Evolutionary conservation across 345 rosid genomes (phyloP).

Genomic region (Citrus sp.): DNA sequence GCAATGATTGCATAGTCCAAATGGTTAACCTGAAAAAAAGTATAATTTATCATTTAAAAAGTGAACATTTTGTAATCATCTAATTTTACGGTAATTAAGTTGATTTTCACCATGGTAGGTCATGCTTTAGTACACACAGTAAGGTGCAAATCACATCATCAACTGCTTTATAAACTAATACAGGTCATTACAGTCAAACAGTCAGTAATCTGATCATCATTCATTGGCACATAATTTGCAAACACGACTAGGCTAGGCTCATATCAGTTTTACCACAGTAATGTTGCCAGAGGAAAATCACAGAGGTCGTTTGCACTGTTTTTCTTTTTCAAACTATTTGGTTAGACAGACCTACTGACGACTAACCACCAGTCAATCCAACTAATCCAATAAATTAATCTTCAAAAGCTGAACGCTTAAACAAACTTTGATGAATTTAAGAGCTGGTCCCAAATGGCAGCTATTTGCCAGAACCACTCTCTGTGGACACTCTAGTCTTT

Average conservation of each 20-base stretch:
- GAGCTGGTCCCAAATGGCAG: conserved; percentile 14
- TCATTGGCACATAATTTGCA: neutral
- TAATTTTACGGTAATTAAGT: neutral
- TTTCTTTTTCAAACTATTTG: conserved; percentile 7
- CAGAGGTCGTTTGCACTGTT: neutral
- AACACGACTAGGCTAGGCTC: neutral
- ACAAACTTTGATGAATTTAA: neutral
- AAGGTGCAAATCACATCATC: neutral
- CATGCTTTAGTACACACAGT: neutral
- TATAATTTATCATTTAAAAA: neutral
- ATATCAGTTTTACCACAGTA: neutral
- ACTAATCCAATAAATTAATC: conserved; percentile 10
- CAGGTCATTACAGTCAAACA: neutral
- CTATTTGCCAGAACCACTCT: neutral
- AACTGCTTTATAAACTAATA: neutral
- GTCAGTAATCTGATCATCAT: neutral
- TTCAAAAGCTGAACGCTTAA: conserved; percentile 7
- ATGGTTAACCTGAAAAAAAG: conserved; percentile 9
- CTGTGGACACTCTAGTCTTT: neutral
- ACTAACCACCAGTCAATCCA: conserved; percentile 14
- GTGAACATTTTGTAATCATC: neutral
- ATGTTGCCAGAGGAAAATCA: neutral
- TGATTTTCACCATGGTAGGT: neutral
- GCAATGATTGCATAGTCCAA: conserved; percentile 20
- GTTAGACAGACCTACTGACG: conserved; percentile 21